A percentile compares a stretch with the other conserved stretches of the same genome.
phyloP scores from a whole-genome alignment of 495 filamentous ascomycete species.

The Hypomontagnella submonticulosa region DNA sequence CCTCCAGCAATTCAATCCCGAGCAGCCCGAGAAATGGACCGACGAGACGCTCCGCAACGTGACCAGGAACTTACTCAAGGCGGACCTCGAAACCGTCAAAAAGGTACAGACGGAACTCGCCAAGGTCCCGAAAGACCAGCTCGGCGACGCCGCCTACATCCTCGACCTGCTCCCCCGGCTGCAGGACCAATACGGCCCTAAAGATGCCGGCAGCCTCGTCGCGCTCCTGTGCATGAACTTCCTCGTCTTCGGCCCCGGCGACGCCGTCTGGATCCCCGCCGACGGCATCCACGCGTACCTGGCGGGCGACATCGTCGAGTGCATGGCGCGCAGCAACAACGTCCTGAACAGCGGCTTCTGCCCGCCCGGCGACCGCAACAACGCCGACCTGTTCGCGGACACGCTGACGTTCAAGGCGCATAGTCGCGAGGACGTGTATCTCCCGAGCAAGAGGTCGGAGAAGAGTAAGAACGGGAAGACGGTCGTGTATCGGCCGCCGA shows the following conservation, averaged over 20 bases:
- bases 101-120: conserved; percentile 62
- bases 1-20: conserved; percentile 63
- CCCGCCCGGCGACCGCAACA: conserved; percentile 70
- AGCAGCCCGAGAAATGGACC: conserved; percentile 59
- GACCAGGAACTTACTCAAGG: conserved; percentile 65
- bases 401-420: conserved; percentile 73
- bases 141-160: conserved; percentile 68
- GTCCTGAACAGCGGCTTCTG: conserved; percentile 82
- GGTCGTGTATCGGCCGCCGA: conserved; percentile 71
- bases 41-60: conserved; percentile 70
- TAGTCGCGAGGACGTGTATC: conserved; percentile 60
- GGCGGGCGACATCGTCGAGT: conserved; percentile 82
- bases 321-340: conserved; percentile 86
- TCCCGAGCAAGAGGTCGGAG: conserved; percentile 60
- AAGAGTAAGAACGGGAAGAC: conserved; percentile 69
- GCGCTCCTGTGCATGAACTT: conserved; percentile 80
- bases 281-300: conserved; percentile 85
- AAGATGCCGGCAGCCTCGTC: conserved; percentile 71
- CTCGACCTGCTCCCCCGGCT: conserved; percentile 72
- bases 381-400: conserved; percentile 68
- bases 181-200: conserved; percentile 69
- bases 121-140: conserved; percentile 57
- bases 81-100: conserved; percentile 62
- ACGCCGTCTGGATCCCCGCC: conserved; percentile 78
- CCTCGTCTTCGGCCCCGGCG: conserved; percentile 70